A percentile compares a stretch with the other conserved stretches of the same genome.
phyloP scores from a whole-genome alignment of 441 rosid species.

The Croton laevigatus region DNA sequence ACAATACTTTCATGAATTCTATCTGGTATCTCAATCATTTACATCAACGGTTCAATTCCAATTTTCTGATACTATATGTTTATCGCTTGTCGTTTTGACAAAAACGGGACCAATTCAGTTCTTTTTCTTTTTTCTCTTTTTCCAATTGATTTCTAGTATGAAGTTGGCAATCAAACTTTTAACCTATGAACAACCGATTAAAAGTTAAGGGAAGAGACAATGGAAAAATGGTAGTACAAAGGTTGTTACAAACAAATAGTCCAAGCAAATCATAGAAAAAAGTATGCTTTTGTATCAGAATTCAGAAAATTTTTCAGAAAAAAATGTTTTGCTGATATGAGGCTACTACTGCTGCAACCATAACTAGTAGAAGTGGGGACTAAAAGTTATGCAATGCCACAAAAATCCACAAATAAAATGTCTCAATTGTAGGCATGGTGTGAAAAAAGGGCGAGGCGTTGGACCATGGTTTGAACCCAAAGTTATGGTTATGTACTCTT shows the following conservation, averaged over 20 bases:
- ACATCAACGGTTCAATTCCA: too few species aligned
- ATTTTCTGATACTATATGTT: too few species aligned
- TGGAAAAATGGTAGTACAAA: neutral
- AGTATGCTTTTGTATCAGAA: neutral
- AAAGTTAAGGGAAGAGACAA: conserved; percentile 19
- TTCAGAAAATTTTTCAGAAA: too few species aligned
- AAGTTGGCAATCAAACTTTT: neutral
- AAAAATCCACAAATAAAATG: conserved; percentile 1
- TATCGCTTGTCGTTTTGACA: too few species aligned
- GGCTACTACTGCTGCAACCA: neutral
- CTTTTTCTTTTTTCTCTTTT: too few species aligned
- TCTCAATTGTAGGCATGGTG: conserved; percentile 1
- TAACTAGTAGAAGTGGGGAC: conserved; percentile 7
- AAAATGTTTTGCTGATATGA: neutral
- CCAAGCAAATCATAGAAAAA: neutral
- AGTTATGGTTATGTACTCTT: neutral
- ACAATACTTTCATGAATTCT: too few species aligned
- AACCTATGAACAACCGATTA: too few species aligned
- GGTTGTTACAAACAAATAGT: conserved; percentile 1
- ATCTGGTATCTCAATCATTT: too few species aligned
- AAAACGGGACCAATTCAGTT: neutral
- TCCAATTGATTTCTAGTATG: neutral
- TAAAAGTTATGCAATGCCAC: neutral
- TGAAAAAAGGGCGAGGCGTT: conserved; percentile 10
- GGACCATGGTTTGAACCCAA: too few species aligned